Evolutionary conservation across 2,329 filamentous ascomycete genomes (phyloP), one percentile per base, ranked within the genome.

Genomic region (Clonostachys byssicola): DNA sequence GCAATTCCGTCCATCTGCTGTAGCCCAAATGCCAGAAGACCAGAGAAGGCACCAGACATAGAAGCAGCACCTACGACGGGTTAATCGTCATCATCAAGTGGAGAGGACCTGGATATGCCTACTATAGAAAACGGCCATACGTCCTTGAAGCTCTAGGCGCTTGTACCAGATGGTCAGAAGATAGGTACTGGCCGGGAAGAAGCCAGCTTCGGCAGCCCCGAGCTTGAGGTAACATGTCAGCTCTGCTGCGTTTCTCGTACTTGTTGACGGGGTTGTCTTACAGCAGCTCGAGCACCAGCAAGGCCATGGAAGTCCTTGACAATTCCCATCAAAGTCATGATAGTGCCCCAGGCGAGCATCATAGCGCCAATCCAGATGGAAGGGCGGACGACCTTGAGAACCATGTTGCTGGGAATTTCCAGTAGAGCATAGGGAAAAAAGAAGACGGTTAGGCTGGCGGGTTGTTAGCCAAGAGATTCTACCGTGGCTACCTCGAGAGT

Each of bases 341-440:
- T 34, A 20, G 42, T 44, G 10, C 49, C 49, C 49, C 49, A 51
- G 13, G 44, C 12, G 6, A 47, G 34, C 8, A 51, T 42, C 34
- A 51, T 16, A n/a, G 49, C 36, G 12, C 39, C 42, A 14, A 51
- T 49, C 47, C 47, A 51, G 9, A 39, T 13, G 10, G 49, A 51
- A 16, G 49, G 49, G 9, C 44, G 39, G 12, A 50, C 33, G 10
- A 40, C 12, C 34, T 50, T 50, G 14, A 69, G 53, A 3, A 66
- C 47, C 50, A 65, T 61, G 44, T 68, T 67, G 46, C 60, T 64
- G 7, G 63, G 63, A 1, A 63, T 53, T 45, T 69, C 63, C 36
- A 52, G 51, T 13, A 56, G 38, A 9, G 85, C 81, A 57, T 85
- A 86, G 5, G 75, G 74, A 53, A 85, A 71, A 56, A 83, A 85